Percentiles rank a stretch among this genome's conserved stretches.
Conservation (phyloP, 257 asterid species). For the Ophiorrhiza pumila region DNA sequence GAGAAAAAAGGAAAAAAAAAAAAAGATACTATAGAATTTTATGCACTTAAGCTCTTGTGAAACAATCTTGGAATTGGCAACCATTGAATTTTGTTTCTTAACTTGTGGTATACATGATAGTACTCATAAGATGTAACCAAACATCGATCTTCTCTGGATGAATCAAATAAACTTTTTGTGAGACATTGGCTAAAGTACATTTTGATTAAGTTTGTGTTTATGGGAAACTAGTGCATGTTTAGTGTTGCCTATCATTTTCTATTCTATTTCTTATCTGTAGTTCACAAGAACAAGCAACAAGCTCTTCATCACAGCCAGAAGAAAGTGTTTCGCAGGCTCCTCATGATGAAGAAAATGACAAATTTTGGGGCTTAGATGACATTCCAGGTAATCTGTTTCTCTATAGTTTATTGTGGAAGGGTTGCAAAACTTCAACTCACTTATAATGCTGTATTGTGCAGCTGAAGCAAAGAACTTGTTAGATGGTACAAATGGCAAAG, state of each 20-base stretch:
- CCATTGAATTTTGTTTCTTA: background rate
- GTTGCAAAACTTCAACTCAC: slow-evolving; percentile 8
- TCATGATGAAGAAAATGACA: slow-evolving; percentile 49
- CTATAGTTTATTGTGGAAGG: slow-evolving; percentile 18
- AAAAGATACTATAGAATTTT: background rate
- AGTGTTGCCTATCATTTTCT: background rate
- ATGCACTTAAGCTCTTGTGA: background rate
- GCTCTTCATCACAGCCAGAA: slow-evolving; percentile 40
- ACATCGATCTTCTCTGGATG: background rate
- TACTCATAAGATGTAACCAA: background rate
- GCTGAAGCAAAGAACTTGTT: slow-evolving; percentile 68
- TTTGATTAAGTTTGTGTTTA: background rate
- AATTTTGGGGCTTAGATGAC: slow-evolving; percentile 79
- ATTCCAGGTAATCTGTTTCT: slow-evolving; percentile 57
- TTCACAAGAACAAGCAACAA: slow-evolving; percentile 52
- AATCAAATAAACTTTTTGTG: background rate
- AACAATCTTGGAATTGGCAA: background rate
- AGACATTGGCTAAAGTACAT: background rate
- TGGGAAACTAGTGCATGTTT: background rate
- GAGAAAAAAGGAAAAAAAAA: background rate
- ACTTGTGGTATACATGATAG: background rate
- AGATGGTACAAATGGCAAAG: slow-evolving; percentile 45
- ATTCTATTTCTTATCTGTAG: slow-evolving; percentile 26
- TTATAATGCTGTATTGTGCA: slow-evolving; percentile 35
- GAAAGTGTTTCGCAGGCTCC: slow-evolving; percentile 35